Conservation (phyloP, 1,284 basidiomycete species). For the Gomphus sp. region DNA sequence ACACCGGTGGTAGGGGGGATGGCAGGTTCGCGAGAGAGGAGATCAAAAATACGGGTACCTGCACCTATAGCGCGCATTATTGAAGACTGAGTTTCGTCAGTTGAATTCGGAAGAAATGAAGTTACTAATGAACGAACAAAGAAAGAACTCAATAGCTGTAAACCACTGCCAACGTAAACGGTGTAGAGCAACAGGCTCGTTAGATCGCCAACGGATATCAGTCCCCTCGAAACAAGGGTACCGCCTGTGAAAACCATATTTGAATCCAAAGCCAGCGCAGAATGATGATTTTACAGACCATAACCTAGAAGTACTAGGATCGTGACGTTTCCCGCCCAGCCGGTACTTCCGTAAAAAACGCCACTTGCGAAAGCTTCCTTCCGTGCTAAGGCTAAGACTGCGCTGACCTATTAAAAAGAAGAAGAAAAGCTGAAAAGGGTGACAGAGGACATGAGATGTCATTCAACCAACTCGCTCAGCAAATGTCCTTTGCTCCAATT, state of each 20-base stretch:
- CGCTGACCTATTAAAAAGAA: slow-evolving; percentile 31
- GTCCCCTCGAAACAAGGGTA: slow-evolving; percentile 78
- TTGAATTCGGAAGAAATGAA: not conserved
- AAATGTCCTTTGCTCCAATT: slow-evolving; percentile 68
- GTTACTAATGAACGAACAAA: slow-evolving; percentile 28
- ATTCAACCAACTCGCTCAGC: slow-evolving; percentile 30
- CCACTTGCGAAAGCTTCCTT: slow-evolving; percentile 89
- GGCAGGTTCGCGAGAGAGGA: slow-evolving; percentile 73
- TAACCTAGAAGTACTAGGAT: slow-evolving; percentile 87
- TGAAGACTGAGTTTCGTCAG: slow-evolving; percentile 43
- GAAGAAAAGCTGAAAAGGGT: not conserved
- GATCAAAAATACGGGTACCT: slow-evolving; percentile 85
- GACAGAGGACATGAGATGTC: not conserved
- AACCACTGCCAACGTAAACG: slow-evolving; percentile 76
- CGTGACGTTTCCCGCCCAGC: slow-evolving; percentile 93
- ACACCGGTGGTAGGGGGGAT: slow-evolving; percentile 61
- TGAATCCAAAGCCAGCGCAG: not conserved
- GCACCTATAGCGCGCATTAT: slow-evolving; percentile 92
- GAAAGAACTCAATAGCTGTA: slow-evolving; percentile 58
- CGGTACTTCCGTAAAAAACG: slow-evolving; percentile 89
- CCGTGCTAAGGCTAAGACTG: slow-evolving; percentile 69
- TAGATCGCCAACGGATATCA: slow-evolving; percentile 86
- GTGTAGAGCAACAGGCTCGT: slow-evolving; percentile 91
- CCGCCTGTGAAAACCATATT: slow-evolving; percentile 49
- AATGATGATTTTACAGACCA: slow-evolving; percentile 37